Conservation (phyloP, 2,329 filamentous ascomycete genomes). For the Ascochyta viciae-villosae region DNA sequence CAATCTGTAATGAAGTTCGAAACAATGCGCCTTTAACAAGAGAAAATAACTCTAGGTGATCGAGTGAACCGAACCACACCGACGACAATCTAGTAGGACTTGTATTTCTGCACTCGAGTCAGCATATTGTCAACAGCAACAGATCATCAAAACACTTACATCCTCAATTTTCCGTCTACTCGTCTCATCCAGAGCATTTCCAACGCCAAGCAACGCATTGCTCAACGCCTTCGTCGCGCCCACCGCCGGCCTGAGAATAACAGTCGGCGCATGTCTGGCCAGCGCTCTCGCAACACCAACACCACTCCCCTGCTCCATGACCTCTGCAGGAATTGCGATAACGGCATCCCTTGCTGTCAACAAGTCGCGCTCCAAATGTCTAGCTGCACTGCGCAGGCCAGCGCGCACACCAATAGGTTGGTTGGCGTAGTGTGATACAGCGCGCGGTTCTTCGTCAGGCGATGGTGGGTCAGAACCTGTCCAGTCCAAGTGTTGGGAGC, state of each 20-base stretch:
- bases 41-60: no score
- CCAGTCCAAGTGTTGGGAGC: constrained; percentile 49
- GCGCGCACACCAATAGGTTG: constrained; percentile 90
- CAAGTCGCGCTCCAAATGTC: constrained; percentile 85
- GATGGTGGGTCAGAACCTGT: constrained; percentile 64
- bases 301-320: constrained; percentile 85
- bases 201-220: constrained; percentile 88
- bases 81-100: constrained; percentile 28
- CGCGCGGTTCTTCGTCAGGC: constrained; percentile 74
- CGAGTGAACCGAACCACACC: no score
- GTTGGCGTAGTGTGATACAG: constrained; percentile 90
- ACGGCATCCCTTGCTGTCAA: constrained; percentile 87
- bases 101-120: constrained; percentile 38
- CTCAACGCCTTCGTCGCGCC: constrained; percentile 88
- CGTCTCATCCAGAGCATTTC: constrained; percentile 85
- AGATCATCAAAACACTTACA: constrained; percentile 64
- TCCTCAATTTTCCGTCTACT: constrained; percentile 85
- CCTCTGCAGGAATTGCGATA: constrained; percentile 90
- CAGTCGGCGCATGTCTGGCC: constrained; percentile 83
- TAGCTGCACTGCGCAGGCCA: constrained; percentile 82
- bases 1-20: constrained; percentile 7
- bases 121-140: background rate
- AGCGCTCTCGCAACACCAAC: constrained; percentile 81
- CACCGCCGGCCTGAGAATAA: constrained; percentile 88
- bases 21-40: background rate